phyloP scores from a whole-genome alignment of 2,329 filamentous ascomycete species.

The Pestalotiopsis sp. region DNA sequence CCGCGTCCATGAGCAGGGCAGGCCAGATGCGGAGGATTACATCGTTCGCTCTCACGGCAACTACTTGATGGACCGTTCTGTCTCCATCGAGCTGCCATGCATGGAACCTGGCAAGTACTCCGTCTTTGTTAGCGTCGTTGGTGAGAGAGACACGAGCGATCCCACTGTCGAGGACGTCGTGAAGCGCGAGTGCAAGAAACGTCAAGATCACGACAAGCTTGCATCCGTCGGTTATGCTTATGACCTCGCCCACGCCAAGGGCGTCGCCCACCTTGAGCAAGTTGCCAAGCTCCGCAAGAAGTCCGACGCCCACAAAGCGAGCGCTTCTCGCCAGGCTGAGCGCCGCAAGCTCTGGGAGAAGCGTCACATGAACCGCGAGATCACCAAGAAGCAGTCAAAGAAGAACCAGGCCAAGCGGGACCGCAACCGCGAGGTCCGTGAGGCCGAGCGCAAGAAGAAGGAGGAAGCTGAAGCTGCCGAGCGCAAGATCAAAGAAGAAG shows the following conservation, averaged over 20 bases:
- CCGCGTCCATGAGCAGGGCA: slow-evolving; percentile 53
- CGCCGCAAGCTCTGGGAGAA: slow-evolving; percentile 53
- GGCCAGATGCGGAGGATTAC: slow-evolving; percentile 57
- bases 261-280: slow-evolving; percentile 52
- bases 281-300: slow-evolving; percentile 52
- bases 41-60: slow-evolving; percentile 62
- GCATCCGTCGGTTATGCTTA: slow-evolving; percentile 61
- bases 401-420: slow-evolving; percentile 41
- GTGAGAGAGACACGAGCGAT: slow-evolving; percentile 44
- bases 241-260: slow-evolving; percentile 63
- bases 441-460: slow-evolving; percentile 43
- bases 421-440: slow-evolving; percentile 31
- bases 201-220: slow-evolving; percentile 60
- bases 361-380: slow-evolving; percentile 41
- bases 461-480: slow-evolving; percentile 33
- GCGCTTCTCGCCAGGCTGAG: slow-evolving; percentile 45
- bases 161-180: slow-evolving; percentile 59
- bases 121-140: slow-evolving; percentile 59
- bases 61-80: slow-evolving; percentile 60
- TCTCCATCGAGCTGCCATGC: slow-evolving; percentile 59
- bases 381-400: slow-evolving; percentile 41
- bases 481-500: slow-evolving; percentile 31
- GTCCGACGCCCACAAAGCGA: slow-evolving; percentile 52
- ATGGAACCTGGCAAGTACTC: slow-evolving; percentile 60
- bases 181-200: slow-evolving; percentile 49